Evolutionary conservation across 768 basidiomycete genomes (phyloP).

Genomic region (Rhizopogon vesiculosus): DNA sequence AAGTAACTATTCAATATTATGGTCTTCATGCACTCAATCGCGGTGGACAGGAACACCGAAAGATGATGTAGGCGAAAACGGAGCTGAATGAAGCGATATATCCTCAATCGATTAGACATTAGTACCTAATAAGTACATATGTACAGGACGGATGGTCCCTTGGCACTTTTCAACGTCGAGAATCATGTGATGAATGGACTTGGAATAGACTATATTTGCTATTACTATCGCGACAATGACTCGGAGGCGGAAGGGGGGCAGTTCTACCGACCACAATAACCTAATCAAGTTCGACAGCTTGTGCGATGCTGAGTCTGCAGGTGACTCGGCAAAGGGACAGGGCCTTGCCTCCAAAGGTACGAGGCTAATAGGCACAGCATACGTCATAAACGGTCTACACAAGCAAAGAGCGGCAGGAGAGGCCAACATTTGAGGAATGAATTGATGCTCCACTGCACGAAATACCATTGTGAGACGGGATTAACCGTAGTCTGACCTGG

Average conservation of each 20-base stretch:
- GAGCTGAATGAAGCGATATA: neutral
- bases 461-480: neutral
- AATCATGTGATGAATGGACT: no score
- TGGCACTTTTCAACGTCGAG: no score
- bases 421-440: neutral
- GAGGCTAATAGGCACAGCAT: neutral
- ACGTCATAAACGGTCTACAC: neutral
- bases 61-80: slow-evolving; percentile 15
- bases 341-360: neutral
- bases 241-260: no score
- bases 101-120: neutral
- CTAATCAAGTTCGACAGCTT: neutral
- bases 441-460: neutral
- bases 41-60: slow-evolving; percentile 39
- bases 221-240: no score
- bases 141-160: no score
- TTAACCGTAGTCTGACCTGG: neutral
- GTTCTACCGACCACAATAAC: no score
- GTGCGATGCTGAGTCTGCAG: neutral
- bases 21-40: neutral
- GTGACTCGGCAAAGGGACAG: neutral
- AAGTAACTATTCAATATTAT: slow-evolving; percentile 10
- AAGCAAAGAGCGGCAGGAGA: neutral
- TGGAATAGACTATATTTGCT: no score
- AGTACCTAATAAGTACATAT: neutral